These are phyloP conservation scores for Nakazawaea siamensis DNA, from an alignment of 805 yeast species.

Conservation along the genomic window DNA sequence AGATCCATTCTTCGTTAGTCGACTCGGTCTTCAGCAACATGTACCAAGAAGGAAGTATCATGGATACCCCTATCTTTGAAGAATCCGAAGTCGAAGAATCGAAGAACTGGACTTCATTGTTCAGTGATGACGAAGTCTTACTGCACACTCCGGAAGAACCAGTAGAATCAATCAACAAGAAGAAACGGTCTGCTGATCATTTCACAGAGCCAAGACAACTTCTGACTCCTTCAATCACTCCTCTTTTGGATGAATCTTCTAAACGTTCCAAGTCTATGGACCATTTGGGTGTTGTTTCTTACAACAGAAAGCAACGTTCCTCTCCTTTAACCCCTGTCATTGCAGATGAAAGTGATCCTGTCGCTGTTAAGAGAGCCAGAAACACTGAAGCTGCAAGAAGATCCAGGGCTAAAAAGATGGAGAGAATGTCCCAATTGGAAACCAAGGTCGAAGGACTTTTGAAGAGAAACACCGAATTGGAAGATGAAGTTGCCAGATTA, in stretches of 20 bases:
- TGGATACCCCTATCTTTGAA: slow-evolving; percentile 56
- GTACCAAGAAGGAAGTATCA: slow-evolving; percentile 16
- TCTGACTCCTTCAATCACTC: slow-evolving; percentile 23
- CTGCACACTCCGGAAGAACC: slow-evolving; percentile 9
- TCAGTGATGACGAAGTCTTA: slow-evolving; percentile 29
- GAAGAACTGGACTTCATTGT: slow-evolving; percentile 58
- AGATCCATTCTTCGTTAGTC: slow-evolving; percentile 43
- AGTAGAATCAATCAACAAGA: background rate
- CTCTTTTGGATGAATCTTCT: slow-evolving; percentile 19
- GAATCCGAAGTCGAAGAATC: slow-evolving; percentile 33
- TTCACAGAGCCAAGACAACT: background rate
- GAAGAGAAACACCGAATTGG: slow-evolving; percentile 49
- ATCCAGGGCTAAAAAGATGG: slow-evolving; percentile 88
- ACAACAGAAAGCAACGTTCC: slow-evolving; percentile 70
- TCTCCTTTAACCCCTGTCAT: slow-evolving; percentile 63
- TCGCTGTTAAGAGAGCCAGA: slow-evolving; percentile 81
- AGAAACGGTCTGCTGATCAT: too few species aligned
- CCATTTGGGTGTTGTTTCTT: slow-evolving; percentile 66
- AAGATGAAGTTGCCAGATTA: slow-evolving; percentile 49
- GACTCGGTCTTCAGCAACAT: slow-evolving; percentile 39
- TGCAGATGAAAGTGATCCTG: slow-evolving; percentile 52
- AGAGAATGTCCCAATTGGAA: slow-evolving; percentile 79
- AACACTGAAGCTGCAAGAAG: slow-evolving; percentile 98
- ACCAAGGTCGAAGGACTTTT: slow-evolving; percentile 60
- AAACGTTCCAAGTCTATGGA: slow-evolving; percentile 29